Base-by-base conservation (phyloP, 2,329 filamentous ascomycete genomes). In the Apiospora pterosperma region DNA sequence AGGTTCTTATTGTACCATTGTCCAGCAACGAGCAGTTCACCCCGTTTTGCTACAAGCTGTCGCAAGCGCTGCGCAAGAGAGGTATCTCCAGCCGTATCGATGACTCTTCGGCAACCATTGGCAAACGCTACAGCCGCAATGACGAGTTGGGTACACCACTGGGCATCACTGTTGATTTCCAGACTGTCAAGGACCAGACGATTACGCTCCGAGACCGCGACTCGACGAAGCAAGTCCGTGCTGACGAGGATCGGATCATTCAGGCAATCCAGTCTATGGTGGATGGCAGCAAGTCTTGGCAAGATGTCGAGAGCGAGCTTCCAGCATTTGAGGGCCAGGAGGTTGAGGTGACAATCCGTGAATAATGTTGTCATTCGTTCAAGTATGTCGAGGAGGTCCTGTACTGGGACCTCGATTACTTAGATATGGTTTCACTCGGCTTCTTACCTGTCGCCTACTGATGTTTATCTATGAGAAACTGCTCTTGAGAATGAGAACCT, bases 111-210 rank as follows among this genome's bases (percentile, higher is more conserved):
- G 93, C 94, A 67, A 93, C 90, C 68, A 98, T 98, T 72, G 95
- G 95, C 76, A 97, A 97, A 85, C 91, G 95, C 63, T 98, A 97
- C 79, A 89, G 91, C 76, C 90, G 96, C 73, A 97, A 97, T 77
- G 95, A 98, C 78, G 95, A 98, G 81, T 87, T 97, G 65, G 96
- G 95, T 73, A 98, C 96, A 55, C 93, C 95, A 8, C 90, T 97
- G 69, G 95, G 93, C 75, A 90, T 98, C 78, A 98, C 95, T 0
- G 88, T 98, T 66, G 95, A 98, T 78, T 98, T 97, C 86, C 92
- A 98, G 83, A 96, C 92, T 59, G 82, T 97, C 70, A 89, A 97
- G 79, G 93, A 97, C 77, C 88, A 88, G 75, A 91, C 91, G 8
- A 87, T 96, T 75, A 98, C 95, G 1, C 86, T 98, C 69, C 85